Percentiles rank a stretch among this genome's conserved stretches.
These are phyloP conservation scores for Jatropha curcas DNA, from an alignment of 345 rosid genomes.

Conservation along the genomic window DNA sequence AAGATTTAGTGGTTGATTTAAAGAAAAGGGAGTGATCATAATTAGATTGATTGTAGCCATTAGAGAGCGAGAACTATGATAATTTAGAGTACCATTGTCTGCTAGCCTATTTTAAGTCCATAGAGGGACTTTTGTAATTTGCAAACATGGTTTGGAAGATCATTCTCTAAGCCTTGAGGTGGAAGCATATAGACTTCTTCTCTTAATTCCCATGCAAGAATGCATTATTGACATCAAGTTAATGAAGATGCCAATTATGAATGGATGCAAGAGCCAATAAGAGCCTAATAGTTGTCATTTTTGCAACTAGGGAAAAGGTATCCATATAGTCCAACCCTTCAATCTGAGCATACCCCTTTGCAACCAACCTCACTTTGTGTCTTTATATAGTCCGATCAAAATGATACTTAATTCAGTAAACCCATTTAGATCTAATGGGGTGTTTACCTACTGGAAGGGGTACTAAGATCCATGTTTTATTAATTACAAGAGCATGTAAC, in stretches of 20 bases:
- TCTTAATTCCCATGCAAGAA: neutral
- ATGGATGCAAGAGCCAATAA: neutral
- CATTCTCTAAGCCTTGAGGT: neutral
- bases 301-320: neutral
- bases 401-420: neutral
- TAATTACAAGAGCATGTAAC: no score
- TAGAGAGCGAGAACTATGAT: no score
- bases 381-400: neutral
- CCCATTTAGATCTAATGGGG: neutral
- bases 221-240: neutral
- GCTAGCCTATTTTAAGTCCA: neutral
- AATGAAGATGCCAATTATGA: neutral
- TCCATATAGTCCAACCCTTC: neutral
- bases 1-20: no score
- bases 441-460: neutral
- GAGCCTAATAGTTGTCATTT: neutral
- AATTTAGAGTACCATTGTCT: no score
- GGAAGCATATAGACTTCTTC: neutral
- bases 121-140: neutral
- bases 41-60: no score
- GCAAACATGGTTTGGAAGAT: neutral
- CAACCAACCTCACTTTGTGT: neutral
- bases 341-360: neutral
- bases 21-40: no score
- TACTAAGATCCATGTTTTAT: no score